A percentile compares a stretch with the other conserved stretches of the same genome.
Evolutionary conservation across 75 land plant genomes (phyloP).

Genomic region (Pinus albicaulis): DNA sequence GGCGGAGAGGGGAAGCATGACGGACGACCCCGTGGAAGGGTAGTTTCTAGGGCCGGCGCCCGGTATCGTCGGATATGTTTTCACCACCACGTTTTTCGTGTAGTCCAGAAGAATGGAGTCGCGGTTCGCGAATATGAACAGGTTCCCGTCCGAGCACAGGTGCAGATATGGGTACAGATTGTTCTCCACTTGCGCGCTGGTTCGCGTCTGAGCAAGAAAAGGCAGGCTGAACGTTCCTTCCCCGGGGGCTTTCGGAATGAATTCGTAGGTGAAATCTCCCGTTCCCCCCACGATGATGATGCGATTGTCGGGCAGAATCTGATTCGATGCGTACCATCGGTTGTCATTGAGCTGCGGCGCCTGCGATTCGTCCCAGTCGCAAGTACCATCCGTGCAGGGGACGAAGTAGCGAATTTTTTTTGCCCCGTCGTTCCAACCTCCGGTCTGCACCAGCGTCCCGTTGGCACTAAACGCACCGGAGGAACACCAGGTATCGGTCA

Average conservation of each 20-base stretch:
- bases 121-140: conserved; percentile 48
- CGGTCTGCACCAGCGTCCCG: conserved; percentile 68
- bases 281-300: conserved; percentile 62
- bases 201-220: conserved; percentile 12
- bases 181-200: conserved; percentile 7
- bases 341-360: conserved; percentile 11
- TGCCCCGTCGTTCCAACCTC: conserved; percentile 52
- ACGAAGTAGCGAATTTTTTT: conserved; percentile 25
- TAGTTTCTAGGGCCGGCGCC: conserved; percentile 31
- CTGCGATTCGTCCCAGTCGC: conserved; percentile 46
- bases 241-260: conserved; percentile 16
- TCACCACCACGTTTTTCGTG: conserved; percentile 19
- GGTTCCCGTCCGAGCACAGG: conserved; percentile 29
- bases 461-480: conserved; percentile 56
- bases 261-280: conserved; percentile 34
- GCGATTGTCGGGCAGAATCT: conserved; percentile 56
- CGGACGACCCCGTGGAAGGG: conserved; percentile 33
- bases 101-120: conserved; percentile 44
- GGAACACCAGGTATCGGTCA: conserved; percentile 86
- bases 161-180: conserved; percentile 35
- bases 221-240: conserved; percentile 20
- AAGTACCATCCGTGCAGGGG: conserved; percentile 20
- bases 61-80: conserved; percentile 26
- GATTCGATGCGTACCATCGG: conserved; percentile 48
- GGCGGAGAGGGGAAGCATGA: conserved; percentile 23